Conservation (phyloP, 2,329 filamentous ascomycete species). For the Talaromyces verruculosus region DNA sequence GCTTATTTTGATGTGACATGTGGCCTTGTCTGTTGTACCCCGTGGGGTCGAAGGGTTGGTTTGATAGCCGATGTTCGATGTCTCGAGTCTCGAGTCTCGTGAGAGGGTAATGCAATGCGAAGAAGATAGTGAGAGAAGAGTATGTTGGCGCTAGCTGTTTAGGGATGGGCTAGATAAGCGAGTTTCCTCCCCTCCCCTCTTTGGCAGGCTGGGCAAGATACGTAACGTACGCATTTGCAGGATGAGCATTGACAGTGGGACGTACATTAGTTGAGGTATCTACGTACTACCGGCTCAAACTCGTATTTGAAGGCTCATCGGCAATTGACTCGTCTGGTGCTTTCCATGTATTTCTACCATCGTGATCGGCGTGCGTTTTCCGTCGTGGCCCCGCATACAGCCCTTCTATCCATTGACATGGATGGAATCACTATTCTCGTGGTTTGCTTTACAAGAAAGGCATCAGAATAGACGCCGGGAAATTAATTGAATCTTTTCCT, state of each 20-base stretch:
- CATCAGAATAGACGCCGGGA: not conserved
- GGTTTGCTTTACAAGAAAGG: not conserved
- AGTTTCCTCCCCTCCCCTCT: not conserved
- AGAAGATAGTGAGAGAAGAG: no score
- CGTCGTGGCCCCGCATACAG: not conserved
- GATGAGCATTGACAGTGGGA: not conserved
- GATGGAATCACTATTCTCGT: not conserved
- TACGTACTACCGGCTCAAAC: not conserved
- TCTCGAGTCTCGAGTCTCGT: not conserved
- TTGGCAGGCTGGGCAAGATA: no score
- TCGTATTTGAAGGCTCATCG: not conserved
- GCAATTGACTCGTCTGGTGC: not conserved
- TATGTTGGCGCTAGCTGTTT: not conserved
- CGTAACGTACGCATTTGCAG: not conserved
- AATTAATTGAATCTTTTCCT: not conserved
- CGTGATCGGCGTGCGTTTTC: not conserved
- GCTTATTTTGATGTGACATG: constrained; percentile 4
- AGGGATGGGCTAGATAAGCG: not conserved
- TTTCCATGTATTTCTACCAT: not conserved
- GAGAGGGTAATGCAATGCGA: not conserved
- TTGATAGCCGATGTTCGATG: not conserved
- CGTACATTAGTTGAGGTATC: not conserved
- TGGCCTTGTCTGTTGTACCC: not conserved
- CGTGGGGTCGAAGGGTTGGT: not conserved
- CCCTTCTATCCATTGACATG: not conserved